Base-by-base conservation (phyloP, 345 rosid species). In the Xanthoceras sorbifolium region DNA sequence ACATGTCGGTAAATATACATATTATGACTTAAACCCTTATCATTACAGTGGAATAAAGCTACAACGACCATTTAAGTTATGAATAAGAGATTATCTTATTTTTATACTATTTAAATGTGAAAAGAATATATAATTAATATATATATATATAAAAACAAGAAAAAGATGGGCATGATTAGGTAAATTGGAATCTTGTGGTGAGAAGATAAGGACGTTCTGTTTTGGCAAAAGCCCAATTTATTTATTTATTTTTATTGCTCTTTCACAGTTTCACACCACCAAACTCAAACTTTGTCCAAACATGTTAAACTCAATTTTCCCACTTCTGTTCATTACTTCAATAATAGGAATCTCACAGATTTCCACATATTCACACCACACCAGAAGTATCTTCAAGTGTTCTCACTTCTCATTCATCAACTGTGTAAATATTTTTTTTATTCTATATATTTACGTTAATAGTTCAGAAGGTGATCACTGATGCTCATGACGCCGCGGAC, bases 351-450 rank as follows among this genome's bases (percentile, higher is more conserved):
- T 46, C 42, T 12, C 26, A 17, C 3, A 64, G 1, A 48, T 48
- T 50, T 74, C 50, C 64, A 46, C 46, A 1, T 22, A 50, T 74
- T 64, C 77, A 74, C 71, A 74, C 52, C 36, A 4, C 5, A 17
- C 57, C 55, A 20, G 8, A 62, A 38, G 42, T 38, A 38, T 38
- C 8, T 36, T 46, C 11, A 46, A 46, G 50, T 46, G 50, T 14
- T 46, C 50, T 46, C 17, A 46, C 11, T 14, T 46, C 50, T 46
- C 17, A 46, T 46, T 46, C 2, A 46, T 46, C 23, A 57, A n/a
- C 11, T 3, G 20, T 55, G 26, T 1, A 38, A 66, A n/a, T n/a
- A n/a, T n/a, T n/a, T n/a, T n/a, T n/a, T n/a, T n/a, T n/a, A n/a
- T n/a, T n/a, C n/a, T n/a, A n/a, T n/a, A n/a, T n/a, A n/a, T n/a